Percentiles rank a stretch among this genome's conserved stretches.
These are phyloP conservation scores for Garcia nutans DNA, from an alignment of 345 rosid species.

Conservation along the genomic window DNA sequence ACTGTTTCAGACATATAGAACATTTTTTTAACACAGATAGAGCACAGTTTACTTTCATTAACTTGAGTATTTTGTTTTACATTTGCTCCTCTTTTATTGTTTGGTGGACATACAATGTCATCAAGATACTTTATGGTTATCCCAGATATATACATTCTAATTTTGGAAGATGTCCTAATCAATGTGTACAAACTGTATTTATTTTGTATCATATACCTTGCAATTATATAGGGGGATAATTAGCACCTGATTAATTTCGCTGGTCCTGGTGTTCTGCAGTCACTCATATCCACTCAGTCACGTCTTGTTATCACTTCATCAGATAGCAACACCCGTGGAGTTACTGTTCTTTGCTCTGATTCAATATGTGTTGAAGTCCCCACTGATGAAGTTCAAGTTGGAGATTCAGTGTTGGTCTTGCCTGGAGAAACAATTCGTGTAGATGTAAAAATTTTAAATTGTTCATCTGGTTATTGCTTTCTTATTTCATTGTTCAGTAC, in stretches of 20 bases:
- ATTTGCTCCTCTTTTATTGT: neutral
- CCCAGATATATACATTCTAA: neutral
- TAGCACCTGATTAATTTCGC: constrained; percentile 7
- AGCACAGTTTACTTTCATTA: neutral
- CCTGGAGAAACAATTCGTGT: constrained; percentile 96
- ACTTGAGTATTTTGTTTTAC: neutral
- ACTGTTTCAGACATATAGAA: neutral
- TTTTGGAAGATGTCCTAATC: neutral
- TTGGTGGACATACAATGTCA: neutral
- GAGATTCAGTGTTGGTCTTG: constrained; percentile 78
- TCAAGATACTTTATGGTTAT: neutral
- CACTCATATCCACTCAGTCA: constrained; percentile 80
- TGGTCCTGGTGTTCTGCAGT: constrained; percentile 51
- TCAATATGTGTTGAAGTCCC: constrained; percentile 82
- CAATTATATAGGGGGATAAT: constrained; percentile 6
- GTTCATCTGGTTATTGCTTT: constrained; percentile 10
- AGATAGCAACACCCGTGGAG: constrained; percentile 48
- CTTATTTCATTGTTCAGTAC: constrained; percentile 4
- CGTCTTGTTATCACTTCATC: constrained; percentile 83
- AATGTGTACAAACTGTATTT: neutral
- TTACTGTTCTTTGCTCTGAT: constrained; percentile 70
- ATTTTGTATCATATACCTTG: neutral
- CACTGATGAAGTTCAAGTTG: constrained; percentile 84
- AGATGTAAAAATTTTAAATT: constrained; percentile 59
- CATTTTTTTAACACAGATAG: neutral